phyloP scores from a whole-genome alignment of 768 basidiomycete species.

The Tulasnella sp. region DNA sequence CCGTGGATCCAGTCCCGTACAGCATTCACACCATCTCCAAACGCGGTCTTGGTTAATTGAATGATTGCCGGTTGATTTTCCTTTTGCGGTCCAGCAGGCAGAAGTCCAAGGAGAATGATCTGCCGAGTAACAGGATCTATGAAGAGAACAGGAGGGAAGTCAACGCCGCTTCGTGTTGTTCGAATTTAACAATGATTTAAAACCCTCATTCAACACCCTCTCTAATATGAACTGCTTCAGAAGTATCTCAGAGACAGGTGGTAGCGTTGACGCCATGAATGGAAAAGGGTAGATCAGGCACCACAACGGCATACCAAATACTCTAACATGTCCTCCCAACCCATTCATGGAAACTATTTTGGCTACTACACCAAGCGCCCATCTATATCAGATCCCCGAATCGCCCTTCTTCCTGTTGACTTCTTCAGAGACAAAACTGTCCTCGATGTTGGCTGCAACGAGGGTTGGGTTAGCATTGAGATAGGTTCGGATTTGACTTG shows the following conservation, averaged over 20 bases:
- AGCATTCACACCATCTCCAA: constrained; percentile 66
- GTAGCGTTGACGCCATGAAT: background rate
- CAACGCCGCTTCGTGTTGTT: background rate
- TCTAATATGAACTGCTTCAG: constrained; percentile 46
- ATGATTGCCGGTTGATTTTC: constrained; percentile 41
- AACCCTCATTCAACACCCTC: constrained; percentile 41
- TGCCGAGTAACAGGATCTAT: constrained; percentile 50
- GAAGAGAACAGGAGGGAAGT: background rate
- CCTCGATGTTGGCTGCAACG: constrained; percentile 80
- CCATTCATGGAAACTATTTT: constrained; percentile 63
- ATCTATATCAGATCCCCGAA: constrained; percentile 46
- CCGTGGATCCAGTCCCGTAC: constrained; percentile 31
- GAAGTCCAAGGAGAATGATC: constrained; percentile 56
- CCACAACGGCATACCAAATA: no score
- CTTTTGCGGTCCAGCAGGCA: constrained; percentile 28
- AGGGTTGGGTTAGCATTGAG: constrained; percentile 76
- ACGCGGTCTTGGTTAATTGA: constrained; percentile 28
- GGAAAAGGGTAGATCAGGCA: background rate
- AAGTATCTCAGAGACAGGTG: background rate
- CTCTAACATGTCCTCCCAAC: constrained; percentile 22
- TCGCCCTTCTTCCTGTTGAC: constrained; percentile 44
- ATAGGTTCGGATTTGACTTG: constrained; percentile 42
- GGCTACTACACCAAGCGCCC: constrained; percentile 62
- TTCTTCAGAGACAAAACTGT: constrained; percentile 49
- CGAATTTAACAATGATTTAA: background rate